A percentile compares a stretch with the other conserved stretches of the same genome.
phyloP scores from a whole-genome alignment of 2,329 filamentous ascomycete species.

The Fusarium austroafricanum region DNA sequence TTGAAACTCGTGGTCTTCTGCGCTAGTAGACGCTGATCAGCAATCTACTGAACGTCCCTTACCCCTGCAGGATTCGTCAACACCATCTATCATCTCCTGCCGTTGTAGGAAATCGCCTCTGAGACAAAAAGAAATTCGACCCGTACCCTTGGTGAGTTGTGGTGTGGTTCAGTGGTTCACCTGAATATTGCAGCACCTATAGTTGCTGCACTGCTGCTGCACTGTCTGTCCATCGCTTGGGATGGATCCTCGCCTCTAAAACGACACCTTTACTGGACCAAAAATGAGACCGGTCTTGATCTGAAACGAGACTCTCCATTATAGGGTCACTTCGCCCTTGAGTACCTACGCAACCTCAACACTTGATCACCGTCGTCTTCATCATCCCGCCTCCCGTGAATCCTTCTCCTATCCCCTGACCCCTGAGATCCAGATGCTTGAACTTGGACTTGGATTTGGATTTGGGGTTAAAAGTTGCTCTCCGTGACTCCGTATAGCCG shows the following conservation, averaged over 20 bases:
- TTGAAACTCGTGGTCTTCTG: conserved; percentile 18
- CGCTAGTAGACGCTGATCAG: conserved; percentile 18
- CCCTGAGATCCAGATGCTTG: conserved; percentile 17
- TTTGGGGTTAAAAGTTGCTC: neutral
- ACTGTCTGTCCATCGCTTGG: neutral
- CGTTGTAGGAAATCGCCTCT: conserved; percentile 27
- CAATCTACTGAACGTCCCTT: conserved; percentile 1
- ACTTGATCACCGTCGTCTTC: conserved; percentile 2
- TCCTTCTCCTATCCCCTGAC: conserved; percentile 24
- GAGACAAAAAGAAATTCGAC: conserved; percentile 26
- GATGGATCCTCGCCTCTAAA: conserved; percentile 14
- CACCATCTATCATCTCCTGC: conserved; percentile 29
- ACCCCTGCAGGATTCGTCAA: conserved; percentile 34
- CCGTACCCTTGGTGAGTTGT: conserved; percentile 22
- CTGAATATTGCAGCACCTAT: conserved; percentile 40
- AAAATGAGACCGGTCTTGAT: conserved; percentile 32
- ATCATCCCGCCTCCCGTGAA: conserved; percentile 26
- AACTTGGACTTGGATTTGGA: neutral
- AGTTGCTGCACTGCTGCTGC: neutral
- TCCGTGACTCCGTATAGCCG: conserved; percentile 12
- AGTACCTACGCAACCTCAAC: conserved; percentile 13
- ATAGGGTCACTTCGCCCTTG: conserved; percentile 33
- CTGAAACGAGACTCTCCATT: conserved; percentile 42
- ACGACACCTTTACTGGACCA: conserved; percentile 1
- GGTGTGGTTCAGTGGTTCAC: conserved; percentile 24